Percentiles rank a stretch among this genome's conserved stretches.
phyloP scores from a whole-genome alignment of 2,329 filamentous ascomycete genomes.

The Tolypocladium amazonense region DNA sequence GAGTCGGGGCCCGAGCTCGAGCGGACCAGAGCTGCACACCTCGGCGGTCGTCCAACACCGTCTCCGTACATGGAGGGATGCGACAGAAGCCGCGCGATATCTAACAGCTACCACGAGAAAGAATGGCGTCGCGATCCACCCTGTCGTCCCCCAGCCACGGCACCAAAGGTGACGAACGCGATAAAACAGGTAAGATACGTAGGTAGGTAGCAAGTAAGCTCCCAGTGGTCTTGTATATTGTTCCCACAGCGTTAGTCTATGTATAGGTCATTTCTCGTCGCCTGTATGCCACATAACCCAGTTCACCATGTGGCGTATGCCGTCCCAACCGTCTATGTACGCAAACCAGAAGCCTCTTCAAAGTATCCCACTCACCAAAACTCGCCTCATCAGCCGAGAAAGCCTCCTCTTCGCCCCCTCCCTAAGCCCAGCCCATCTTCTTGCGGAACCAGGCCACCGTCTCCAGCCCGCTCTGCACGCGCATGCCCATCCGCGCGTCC shows the following conservation, averaged over 20 bases:
- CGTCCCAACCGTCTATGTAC: neutral
- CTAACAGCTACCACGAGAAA: too few species aligned
- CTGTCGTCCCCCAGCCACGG: neutral
- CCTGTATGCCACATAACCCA: neutral
- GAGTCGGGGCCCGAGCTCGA: neutral
- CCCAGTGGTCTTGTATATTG: neutral
- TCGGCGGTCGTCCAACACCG: too few species aligned
- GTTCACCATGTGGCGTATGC: neutral
- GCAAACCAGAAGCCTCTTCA: neutral
- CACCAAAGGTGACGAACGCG: neutral
- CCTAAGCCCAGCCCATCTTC: conserved; percentile 25
- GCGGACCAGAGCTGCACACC: neutral
- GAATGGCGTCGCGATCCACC: too few species aligned
- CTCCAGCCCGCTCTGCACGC: conserved; percentile 58
- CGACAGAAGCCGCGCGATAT: too few species aligned
- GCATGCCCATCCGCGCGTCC: conserved; percentile 65
- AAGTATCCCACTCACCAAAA: neutral
- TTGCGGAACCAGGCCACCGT: conserved; percentile 47
- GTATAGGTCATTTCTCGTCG: neutral
- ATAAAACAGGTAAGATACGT: too few species aligned
- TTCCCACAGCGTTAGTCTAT: neutral
- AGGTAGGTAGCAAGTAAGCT: neutral
- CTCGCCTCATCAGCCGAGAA: neutral
- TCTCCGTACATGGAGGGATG: too few species aligned
- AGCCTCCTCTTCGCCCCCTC: neutral